Percentiles rank a stretch among this genome's conserved stretches.
Evolutionary conservation across 129 eudicot species (phyloP).

Genomic region (Artemisia tridentata): DNA sequence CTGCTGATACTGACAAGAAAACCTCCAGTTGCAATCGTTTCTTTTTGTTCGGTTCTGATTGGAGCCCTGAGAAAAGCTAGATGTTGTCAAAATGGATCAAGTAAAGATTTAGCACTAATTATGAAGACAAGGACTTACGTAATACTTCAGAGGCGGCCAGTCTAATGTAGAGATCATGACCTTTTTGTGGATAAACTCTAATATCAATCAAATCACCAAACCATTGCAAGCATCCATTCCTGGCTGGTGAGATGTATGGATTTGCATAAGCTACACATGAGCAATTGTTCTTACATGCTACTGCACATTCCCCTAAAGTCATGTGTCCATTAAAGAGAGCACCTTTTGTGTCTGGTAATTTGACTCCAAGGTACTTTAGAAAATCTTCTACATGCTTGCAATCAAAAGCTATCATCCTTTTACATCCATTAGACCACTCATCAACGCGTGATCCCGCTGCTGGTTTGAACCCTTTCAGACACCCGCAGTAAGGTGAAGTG

Average conservation of each 20-base stretch:
- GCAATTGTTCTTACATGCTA: neutral
- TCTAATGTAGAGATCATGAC: constrained; percentile 5
- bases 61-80: neutral
- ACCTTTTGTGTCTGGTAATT: constrained; percentile 3
- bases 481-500: constrained; percentile 12
- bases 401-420: neutral
- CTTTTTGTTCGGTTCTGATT: neutral
- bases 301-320: constrained; percentile 1
- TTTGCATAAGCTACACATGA: constrained; percentile 5
- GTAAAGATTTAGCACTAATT: neutral
- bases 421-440: constrained; percentile 37
- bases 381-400: constrained; percentile 23
- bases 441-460: neutral
- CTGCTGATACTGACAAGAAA: neutral
- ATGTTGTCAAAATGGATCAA: neutral
- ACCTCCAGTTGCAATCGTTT: neutral
- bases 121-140: neutral
- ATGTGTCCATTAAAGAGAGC: neutral
- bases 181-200: constrained; percentile 2
- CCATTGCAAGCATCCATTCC: constrained; percentile 7
- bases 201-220: constrained; percentile 14
- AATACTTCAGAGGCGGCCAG: neutral
- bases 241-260: neutral
- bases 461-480: constrained; percentile 8
- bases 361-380: constrained; percentile 8